These are phyloP conservation scores for Eucalyptus pauciflora DNA, from an alignment of 345 rosid species.

Conservation along the genomic window DNA sequence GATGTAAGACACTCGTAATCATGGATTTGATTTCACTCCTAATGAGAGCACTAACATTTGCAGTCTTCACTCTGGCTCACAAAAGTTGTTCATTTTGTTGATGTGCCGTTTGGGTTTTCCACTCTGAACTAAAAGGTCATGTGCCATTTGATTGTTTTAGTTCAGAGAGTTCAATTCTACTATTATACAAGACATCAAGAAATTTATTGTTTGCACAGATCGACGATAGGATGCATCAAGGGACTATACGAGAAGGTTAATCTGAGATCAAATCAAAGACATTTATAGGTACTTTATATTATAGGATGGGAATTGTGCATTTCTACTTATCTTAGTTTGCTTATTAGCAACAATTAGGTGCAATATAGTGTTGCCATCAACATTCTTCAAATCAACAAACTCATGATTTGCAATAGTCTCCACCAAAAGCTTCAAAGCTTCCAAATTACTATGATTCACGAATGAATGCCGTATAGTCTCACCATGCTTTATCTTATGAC, in stretches of 20 bases:
- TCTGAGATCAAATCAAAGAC: rapidly evolving
- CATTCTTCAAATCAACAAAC: neutral
- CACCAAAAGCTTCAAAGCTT: neutral
- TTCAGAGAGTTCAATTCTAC: neutral
- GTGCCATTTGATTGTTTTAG: neutral
- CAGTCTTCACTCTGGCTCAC: neutral
- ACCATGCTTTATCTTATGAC: neutral
- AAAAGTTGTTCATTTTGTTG: neutral
- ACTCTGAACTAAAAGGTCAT: neutral
- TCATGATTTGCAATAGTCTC: neutral
- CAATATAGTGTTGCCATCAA: neutral
- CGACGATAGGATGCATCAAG: neutral
- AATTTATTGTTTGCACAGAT: neutral
- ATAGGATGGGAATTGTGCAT: neutral
- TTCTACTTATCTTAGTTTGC: neutral
- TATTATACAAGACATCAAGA: neutral
- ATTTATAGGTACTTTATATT: neutral
- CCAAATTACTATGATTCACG: neutral
- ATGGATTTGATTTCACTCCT: neutral
- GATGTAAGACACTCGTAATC: neutral
- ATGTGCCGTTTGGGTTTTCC: neutral
- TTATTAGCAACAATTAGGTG: neutral
- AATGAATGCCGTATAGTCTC: neutral
- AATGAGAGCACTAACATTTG: neutral
- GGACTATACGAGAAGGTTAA: neutral